Base-by-base conservation (phyloP, 2,329 filamentous ascomycete species). In the Esteya vermicola region DNA sequence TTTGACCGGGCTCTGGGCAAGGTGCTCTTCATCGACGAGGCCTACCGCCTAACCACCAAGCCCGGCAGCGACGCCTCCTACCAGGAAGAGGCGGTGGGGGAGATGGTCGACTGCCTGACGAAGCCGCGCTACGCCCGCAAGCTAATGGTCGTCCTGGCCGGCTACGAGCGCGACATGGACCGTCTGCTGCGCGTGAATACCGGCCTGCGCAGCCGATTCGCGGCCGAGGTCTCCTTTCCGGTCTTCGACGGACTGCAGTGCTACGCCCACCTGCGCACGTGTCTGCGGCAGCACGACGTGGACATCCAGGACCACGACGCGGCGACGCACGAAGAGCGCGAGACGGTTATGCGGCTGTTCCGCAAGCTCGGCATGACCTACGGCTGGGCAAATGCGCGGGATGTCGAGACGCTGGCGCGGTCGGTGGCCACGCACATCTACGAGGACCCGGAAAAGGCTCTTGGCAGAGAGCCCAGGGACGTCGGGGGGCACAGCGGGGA, bases 1-100 rank as follows among this genome's bases (percentile, higher is more conserved):
- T 55, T 85, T 0, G 74, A 82, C 38, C 70, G 63, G 27, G 72
- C 70, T 0, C 61, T 83, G 0, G 79, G 81, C 0, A 72, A 69
- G 20, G 74, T 85, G 0, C 61, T 85, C 0, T 78, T 85, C 45
- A 69, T 85, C 6, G 81, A 85, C 41, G 78, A 85, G 50, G 79
- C 79, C 0, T 84, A 84, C 46, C 65, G 78, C 0, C 65, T 84
- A 1, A 63, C 59, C 0, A 50, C 52, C 0, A 9, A 14, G 2
- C 4, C 4, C 6, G n/a, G 2, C 3, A 5, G 9, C 12, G n/a
- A 4, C 8, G 9, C 6, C 9, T 10, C 7, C 20, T 85, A 72
- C 46, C 74, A 70, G 0, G 67, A 68, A 28, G 68, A 72, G 42
- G 68, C 69, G 0, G 55, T 72, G 2, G 67, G 71, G 27, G 69